These are phyloP conservation scores for Ophiocordyceps camponoti-saundersi DNA, from an alignment of 2,329 filamentous ascomycete genomes.

Conservation along the genomic window DNA sequence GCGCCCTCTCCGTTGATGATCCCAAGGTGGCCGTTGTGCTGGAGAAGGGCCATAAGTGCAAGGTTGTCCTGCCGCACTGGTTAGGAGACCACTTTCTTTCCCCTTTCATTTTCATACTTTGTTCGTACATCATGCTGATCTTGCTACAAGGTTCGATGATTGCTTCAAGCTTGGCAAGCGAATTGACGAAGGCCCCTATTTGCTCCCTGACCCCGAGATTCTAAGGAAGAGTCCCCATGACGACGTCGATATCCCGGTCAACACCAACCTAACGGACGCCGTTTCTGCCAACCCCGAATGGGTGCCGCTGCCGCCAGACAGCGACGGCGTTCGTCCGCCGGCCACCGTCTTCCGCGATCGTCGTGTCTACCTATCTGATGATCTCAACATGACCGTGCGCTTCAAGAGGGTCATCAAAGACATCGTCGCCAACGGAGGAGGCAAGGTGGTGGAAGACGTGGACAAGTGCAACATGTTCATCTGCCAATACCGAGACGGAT, in stretches of 20 bases:
- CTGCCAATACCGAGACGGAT: slow-evolving; percentile 71
- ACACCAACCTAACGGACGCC: slow-evolving; percentile 50
- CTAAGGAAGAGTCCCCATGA: slow-evolving; percentile 42
- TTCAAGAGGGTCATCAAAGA: slow-evolving; percentile 50
- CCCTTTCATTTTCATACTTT: background rate
- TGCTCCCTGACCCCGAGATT: slow-evolving; percentile 72
- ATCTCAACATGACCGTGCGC: slow-evolving; percentile 53
- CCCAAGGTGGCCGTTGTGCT: slow-evolving; percentile 48
- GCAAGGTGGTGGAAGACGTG: slow-evolving; percentile 46
- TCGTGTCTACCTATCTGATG: slow-evolving; percentile 57
- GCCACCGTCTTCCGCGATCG: slow-evolving; percentile 63
- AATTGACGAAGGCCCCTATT: slow-evolving; percentile 77
- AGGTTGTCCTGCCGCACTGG: slow-evolving; percentile 89
- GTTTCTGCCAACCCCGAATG: slow-evolving; percentile 31
- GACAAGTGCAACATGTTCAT: slow-evolving; percentile 67
- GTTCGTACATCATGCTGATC: background rate
- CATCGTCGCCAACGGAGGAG: slow-evolving; percentile 57
- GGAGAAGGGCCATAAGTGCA: slow-evolving; percentile 51
- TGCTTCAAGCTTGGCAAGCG: slow-evolving; percentile 84
- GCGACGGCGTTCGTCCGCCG: slow-evolving; percentile 26
- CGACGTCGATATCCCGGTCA: slow-evolving; percentile 36
- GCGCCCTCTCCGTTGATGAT: slow-evolving; percentile 61
- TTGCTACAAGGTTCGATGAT: slow-evolving; percentile 64
- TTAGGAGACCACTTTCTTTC: slow-evolving; percentile 18
- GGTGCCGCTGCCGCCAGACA: slow-evolving; percentile 23